phyloP scores from a whole-genome alignment of 1,284 basidiomycete species.

The Leucoagaricus sp. region DNA sequence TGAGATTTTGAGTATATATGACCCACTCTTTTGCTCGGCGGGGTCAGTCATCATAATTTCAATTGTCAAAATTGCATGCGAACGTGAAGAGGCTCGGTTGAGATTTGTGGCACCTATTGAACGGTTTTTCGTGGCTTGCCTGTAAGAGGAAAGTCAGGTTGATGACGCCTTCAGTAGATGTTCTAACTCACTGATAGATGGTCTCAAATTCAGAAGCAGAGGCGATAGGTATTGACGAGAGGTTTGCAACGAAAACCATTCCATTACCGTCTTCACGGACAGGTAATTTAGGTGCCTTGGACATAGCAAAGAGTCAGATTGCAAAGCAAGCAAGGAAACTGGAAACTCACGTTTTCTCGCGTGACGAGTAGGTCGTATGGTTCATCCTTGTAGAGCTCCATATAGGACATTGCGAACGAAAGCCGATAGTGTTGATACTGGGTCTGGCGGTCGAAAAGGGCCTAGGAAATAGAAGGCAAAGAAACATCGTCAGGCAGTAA shows the following conservation, averaged over 20 bases:
- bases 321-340: neutral
- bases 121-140: conserved; percentile 67
- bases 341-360: conserved; percentile 57
- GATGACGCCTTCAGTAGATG: neutral
- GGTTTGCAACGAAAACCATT: conserved; percentile 78
- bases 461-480: conserved; percentile 31
- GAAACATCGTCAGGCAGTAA: neutral
- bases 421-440: conserved; percentile 37
- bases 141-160: conserved; percentile 25
- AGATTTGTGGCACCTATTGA: conserved; percentile 84
- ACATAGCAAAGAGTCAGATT: neutral
- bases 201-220: conserved; percentile 61
- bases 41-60: conserved; percentile 56
- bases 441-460: conserved; percentile 49
- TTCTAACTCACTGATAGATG: conserved; percentile 57
- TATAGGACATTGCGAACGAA: conserved; percentile 66
- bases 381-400: conserved; percentile 88
- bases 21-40: conserved; percentile 48
- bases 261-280: conserved; percentile 74
- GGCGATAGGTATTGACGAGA: conserved; percentile 52
- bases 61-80: conserved; percentile 80
- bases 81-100: conserved; percentile 78
- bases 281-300: conserved; percentile 77
- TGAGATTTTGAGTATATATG: neutral
- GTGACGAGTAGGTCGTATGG: conserved; percentile 79